Base-by-base conservation (phyloP, 2,329 filamentous ascomycete genomes). In the Didymella pinodella region DNA sequence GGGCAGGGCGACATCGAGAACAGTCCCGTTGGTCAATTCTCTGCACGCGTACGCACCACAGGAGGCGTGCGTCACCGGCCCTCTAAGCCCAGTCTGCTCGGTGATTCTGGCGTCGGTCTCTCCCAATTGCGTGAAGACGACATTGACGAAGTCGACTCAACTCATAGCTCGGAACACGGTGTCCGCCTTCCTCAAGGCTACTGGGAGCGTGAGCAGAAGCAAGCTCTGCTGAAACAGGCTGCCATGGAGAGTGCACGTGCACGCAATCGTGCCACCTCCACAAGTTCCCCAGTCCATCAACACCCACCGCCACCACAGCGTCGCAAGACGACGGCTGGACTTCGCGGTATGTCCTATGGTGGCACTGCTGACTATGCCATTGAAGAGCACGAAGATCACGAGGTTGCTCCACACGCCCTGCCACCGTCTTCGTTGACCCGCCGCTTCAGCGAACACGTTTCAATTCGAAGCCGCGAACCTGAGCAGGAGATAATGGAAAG, bases 21-120 rank as follows among this genome's bases (percentile, higher is more conserved):
- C 57, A 71, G 64, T 41, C 71, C 69, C 3, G 77, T 84, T 3
- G 78, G 83, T 22, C 75, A 86, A 41, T 75, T 81, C 12, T 80
- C 83, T n/a, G 82, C 86, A 47, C 78, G 82, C 48, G 82, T 48
- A 71, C 81, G 34, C 67, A 58, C 82, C 2, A 65, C 65, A 32
- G 54, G 52, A 22, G 66, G 61, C 20, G 62, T 96, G 31, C 91
- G 94, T 68, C 90, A 95, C 73, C 87, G 92, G 34, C 90, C 91
- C 4, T 96, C 93, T 14, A 87, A 89, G 50, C 89, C 89, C 36
- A 92, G 89, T 71, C 88, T 92, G 83, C 80, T 92, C 29, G 91
- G 89, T 63, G 89, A 91, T 70, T 65, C 69, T 22, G 64, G 64
- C 26, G 58, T 65, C 16, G 68, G 70, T 18, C 63, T 76, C 7